phyloP scores from a whole-genome alignment of 495 filamentous ascomycete species.

The Chaetomium tenue region DNA sequence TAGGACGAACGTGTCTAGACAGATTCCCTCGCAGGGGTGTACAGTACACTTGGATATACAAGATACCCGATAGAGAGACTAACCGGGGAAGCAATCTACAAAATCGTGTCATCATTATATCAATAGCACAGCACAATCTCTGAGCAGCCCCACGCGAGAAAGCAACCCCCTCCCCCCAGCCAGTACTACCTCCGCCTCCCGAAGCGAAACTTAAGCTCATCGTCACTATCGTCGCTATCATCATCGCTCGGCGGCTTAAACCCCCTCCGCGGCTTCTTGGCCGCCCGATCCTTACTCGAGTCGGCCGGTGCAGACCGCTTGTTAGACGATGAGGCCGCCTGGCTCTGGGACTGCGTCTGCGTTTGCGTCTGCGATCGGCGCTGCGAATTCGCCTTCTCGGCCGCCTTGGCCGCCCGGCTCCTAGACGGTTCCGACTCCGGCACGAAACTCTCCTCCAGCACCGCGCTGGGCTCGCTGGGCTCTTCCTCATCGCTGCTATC shows the following conservation, averaged over 20 bases:
- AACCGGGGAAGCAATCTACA: not conserved
- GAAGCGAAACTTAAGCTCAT: slow-evolving; percentile 55
- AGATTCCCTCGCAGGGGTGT: not conserved
- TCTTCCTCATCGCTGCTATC: slow-evolving; percentile 45
- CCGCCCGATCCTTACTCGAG: slow-evolving; percentile 34
- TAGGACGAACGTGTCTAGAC: slow-evolving; percentile 1
- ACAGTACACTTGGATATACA: slow-evolving; percentile 19
- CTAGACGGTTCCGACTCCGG: slow-evolving; percentile 28
- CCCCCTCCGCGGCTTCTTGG: slow-evolving; percentile 46
- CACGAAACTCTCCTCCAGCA: slow-evolving; percentile 2
- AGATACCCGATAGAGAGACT: slow-evolving; percentile 33
- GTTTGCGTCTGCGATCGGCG: slow-evolving; percentile 28
- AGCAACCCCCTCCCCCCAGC: not conserved
- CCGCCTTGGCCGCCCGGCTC: slow-evolving; percentile 33
- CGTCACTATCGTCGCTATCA: slow-evolving; percentile 49
- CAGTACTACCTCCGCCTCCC: slow-evolving; percentile 30
- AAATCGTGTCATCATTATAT: slow-evolving; percentile 5
- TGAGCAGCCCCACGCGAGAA: not conserved
- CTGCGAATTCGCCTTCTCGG: slow-evolving; percentile 31
- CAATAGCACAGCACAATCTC: not conserved
- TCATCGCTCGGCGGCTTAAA: slow-evolving; percentile 39
- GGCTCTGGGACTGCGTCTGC: slow-evolving; percentile 37
- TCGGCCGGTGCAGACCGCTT: slow-evolving; percentile 32
- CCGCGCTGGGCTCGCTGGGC: slow-evolving; percentile 8
- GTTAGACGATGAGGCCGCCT: slow-evolving; percentile 33